Base-by-base conservation (phyloP, 345 rosid genomes). In the Eucalyptus polyanthemos region DNA sequence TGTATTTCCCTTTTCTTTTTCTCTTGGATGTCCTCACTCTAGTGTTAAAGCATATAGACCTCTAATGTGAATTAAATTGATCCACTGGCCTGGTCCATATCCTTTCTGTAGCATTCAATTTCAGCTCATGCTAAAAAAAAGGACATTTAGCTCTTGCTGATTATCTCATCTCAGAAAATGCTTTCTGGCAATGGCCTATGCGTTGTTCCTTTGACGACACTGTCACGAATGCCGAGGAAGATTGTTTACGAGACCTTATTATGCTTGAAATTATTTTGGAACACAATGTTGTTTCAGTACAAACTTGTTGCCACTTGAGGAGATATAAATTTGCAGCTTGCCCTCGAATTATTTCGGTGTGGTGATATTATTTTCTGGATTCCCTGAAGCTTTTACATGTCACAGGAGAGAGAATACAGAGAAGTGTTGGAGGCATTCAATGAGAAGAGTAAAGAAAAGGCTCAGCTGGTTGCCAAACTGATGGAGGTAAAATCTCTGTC, bases 331-430 rank as follows among this genome's bases (percentile, higher is more conserved):
- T 76, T 3, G 47, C 27, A 76, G 27, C 42, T 76, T 76, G 83
- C 83, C 83, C 47, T 37, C 15, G 5, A 37, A 76, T 76, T 37
- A 76, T 37, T 76, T 37, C 9, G 9, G 47, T 37, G 14, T 11
- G 47, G 25, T 76, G 14, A 76, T 37, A 76, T 37, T 76, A 29
- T 76, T 76, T 37, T 3, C 6, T 37, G 83, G 83, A 76, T 24
- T 76, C 83, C 81, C 47, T 37, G 83, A 76, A 76, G 47, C 47
- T 37, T 76, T 76, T 44, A 6, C 83, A 11, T 87, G 72, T 88
- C n/a, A 80, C 91, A 98, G 99, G 99, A 98, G 92, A 97, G 92
- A 88, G 99, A 98, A 88, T 98, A 95, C 92, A 98, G 91, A 92
- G 98, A 98, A 92, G 97, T 93, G 19, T 92, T 98, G 72, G 99